These are phyloP conservation scores for Xerocomellus dryophilus DNA, from an alignment of 768 basidiomycete genomes.

Conservation along the genomic window DNA sequence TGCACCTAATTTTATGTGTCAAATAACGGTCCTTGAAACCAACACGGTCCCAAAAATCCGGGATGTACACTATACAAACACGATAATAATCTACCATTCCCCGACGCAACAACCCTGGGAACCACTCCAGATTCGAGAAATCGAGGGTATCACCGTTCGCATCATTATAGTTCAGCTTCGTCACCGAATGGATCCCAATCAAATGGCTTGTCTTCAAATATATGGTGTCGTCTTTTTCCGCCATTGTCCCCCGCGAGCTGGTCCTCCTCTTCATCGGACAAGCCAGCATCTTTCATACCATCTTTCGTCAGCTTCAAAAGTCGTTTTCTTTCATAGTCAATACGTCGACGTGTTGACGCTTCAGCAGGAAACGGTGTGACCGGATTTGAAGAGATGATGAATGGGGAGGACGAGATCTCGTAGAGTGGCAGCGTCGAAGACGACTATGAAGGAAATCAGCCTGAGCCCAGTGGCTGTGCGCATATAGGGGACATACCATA, in stretches of 20 bases:
- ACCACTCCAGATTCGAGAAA: background rate
- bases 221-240: conserved; percentile 18
- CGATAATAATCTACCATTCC: conserved; percentile 5
- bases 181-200: conserved; percentile 33
- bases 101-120: background rate
- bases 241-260: conserved; percentile 9
- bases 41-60: background rate
- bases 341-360: conserved; percentile 26
- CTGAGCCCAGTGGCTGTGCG: background rate
- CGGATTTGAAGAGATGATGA: conserved; percentile 26
- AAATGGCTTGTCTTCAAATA: conserved; percentile 28
- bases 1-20: background rate
- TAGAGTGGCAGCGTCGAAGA: conserved; percentile 29
- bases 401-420: conserved; percentile 25
- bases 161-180: conserved; percentile 22
- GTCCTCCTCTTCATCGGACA: conserved; percentile 26
- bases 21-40: background rate
- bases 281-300: conserved; percentile 26
- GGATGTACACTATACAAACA: conserved; percentile 7
- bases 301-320: conserved; percentile 29
- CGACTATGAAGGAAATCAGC: conserved; percentile 16
- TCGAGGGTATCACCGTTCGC: background rate
- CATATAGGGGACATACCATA: conserved; percentile 18
- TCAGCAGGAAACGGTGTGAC: conserved; percentile 31
- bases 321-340: conserved; percentile 31